These are phyloP conservation scores for Eucalyptus albens DNA, from an alignment of 345 rosid species.

Conservation along the genomic window DNA sequence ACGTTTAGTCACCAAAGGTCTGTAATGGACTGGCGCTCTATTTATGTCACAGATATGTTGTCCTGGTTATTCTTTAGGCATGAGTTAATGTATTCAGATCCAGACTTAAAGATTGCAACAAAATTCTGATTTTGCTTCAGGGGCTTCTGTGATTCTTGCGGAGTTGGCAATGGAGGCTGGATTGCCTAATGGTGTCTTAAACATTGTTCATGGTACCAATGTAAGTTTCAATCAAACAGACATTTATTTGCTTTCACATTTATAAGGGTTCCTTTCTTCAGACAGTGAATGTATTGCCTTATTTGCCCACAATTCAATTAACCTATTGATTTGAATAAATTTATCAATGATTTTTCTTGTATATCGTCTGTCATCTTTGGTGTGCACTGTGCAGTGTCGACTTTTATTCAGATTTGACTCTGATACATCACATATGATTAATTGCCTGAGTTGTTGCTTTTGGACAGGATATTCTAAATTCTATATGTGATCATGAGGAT, in stretches of 20 bases:
- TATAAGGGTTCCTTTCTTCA: neutral
- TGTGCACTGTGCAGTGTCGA: neutral
- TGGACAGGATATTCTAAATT: slow-evolving; percentile 67
- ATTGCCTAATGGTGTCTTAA: slow-evolving; percentile 39
- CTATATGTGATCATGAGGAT: slow-evolving; percentile 76
- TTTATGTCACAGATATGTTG: neutral
- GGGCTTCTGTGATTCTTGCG: slow-evolving; percentile 33
- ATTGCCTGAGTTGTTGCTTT: neutral
- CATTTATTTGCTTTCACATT: neutral
- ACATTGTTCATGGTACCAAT: slow-evolving; percentile 36
- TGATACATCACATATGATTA: neutral
- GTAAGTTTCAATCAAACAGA: slow-evolving; percentile 1
- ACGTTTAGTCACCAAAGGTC: neutral
- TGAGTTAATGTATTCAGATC: neutral
- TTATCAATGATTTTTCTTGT: neutral
- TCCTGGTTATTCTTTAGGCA: neutral
- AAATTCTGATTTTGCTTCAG: slow-evolving; percentile 5
- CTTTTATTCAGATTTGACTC: neutral
- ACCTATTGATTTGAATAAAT: neutral
- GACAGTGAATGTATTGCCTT: neutral
- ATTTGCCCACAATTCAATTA: neutral
- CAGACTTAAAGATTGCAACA: neutral
- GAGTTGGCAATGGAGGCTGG: slow-evolving; percentile 48
- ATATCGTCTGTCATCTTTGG: neutral
- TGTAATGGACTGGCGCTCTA: neutral